A percentile compares a stretch with the other conserved stretches of the same genome.
These are phyloP conservation scores for Panaeolus cyanescens DNA, from an alignment of 768 basidiomycete species.

Conservation along the genomic window DNA sequence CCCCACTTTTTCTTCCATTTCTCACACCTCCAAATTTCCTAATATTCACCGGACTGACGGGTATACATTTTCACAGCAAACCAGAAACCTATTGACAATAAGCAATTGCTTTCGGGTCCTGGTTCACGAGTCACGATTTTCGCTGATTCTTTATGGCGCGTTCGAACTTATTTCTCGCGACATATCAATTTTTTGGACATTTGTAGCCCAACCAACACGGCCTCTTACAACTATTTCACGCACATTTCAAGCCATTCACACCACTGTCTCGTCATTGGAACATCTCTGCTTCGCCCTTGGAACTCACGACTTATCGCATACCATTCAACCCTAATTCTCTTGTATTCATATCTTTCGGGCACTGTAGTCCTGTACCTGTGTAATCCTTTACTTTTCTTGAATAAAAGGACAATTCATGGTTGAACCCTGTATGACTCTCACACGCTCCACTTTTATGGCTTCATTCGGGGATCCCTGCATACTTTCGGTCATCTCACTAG, in stretches of 20 bases:
- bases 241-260: not conserved
- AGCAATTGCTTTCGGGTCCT: not conserved
- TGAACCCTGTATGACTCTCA: not conserved
- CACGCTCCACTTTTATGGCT: not conserved
- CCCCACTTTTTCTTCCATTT: not conserved
- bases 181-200: not conserved
- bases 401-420: not conserved
- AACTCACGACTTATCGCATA: not conserved
- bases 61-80: slow-evolving; percentile 1
- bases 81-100: not conserved
- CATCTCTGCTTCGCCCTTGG: not conserved
- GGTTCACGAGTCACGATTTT: no score
- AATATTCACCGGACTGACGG: slow-evolving; percentile 2
- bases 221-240: not conserved
- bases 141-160: not conserved
- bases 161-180: not conserved
- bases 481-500: not conserved
- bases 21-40: not conserved
- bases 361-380: not conserved
- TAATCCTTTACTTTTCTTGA: not conserved
- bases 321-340: not conserved
- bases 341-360: not conserved
- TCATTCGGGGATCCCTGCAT: not conserved
- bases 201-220: not conserved
- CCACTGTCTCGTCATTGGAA: not conserved